phyloP scores from a whole-genome alignment of 2,329 filamentous ascomycete genomes.

The Pyrenochaeta sp. region DNA sequence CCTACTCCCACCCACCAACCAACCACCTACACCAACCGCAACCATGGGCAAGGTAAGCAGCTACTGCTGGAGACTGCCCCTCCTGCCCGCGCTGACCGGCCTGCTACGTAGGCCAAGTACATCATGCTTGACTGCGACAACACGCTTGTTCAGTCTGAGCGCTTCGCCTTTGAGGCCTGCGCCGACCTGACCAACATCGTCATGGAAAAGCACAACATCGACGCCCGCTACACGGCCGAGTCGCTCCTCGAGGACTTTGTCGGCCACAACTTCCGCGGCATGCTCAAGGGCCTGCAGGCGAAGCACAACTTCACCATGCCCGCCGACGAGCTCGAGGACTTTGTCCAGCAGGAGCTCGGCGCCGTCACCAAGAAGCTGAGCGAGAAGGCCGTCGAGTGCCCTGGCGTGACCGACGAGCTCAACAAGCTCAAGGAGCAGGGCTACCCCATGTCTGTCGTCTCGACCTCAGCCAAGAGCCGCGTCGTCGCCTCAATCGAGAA shows the following conservation, averaged over 20 bases:
- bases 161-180: conserved; percentile 89
- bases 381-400: conserved; percentile 71
- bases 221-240: conserved; percentile 76
- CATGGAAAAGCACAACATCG: conserved; percentile 69
- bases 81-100: conserved; percentile 25
- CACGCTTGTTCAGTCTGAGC: conserved; percentile 91
- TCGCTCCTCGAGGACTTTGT: conserved; percentile 86
- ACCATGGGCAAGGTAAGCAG: conserved; percentile 42
- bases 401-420: conserved; percentile 72
- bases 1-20: conserved; percentile 5
- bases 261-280: conserved; percentile 93
- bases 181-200: conserved; percentile 89
- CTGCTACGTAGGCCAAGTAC: conserved; percentile 54
- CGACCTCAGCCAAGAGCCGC: conserved; percentile 78
- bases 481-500: conserved; percentile 81
- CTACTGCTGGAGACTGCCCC: conserved; percentile 19
- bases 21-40: conserved; percentile 25
- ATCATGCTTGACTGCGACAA: conserved; percentile 73
- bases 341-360: conserved; percentile 80
- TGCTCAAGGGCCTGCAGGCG: conserved; percentile 78
- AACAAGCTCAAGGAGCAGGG: conserved; percentile 68
- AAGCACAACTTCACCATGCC: conserved; percentile 77
- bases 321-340: conserved; percentile 72
- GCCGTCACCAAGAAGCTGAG: conserved; percentile 83
- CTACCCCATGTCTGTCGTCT: conserved; percentile 82